Evolutionary conservation across 176 grass and related monocot species (phyloP).

Genomic region (Oryza glaberrima): DNA sequence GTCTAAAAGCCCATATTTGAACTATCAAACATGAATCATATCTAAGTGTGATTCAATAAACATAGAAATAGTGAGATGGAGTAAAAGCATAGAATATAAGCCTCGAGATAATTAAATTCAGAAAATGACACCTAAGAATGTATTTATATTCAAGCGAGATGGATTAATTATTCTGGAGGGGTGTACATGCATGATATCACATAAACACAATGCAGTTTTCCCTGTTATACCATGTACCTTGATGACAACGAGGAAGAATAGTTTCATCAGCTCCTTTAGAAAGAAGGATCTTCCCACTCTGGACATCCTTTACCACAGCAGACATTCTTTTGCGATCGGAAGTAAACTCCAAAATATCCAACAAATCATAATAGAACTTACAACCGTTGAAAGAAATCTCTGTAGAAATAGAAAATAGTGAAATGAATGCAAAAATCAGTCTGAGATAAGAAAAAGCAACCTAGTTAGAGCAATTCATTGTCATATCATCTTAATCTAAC

Average conservation of each 20-base stretch:
- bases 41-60: no score
- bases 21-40: no score
- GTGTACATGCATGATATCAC: slow-evolving; percentile 14
- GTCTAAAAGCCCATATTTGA: no score
- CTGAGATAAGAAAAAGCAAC: background rate
- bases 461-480: background rate
- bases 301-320: slow-evolving; percentile 62
- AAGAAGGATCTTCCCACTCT: slow-evolving; percentile 67
- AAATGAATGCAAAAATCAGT: slow-evolving; percentile 16
- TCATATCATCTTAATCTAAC: slow-evolving; percentile 24
- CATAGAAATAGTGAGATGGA: no score
- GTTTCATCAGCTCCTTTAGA: slow-evolving; percentile 96
- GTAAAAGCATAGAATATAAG: no score
- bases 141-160: slow-evolving; percentile 10
- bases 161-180: slow-evolving; percentile 1
- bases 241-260: slow-evolving; percentile 60
- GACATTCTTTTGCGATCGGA: slow-evolving; percentile 99
- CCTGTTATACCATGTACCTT: slow-evolving; percentile 54
- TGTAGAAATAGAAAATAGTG: slow-evolving; percentile 44
- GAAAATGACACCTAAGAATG: background rate
- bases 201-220: slow-evolving; percentile 19
- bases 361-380: slow-evolving; percentile 64
- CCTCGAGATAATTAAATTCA: background rate
- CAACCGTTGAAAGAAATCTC: slow-evolving; percentile 69
- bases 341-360: slow-evolving; percentile 89